Evolutionary conservation across 371 early-diverging fungal genomes (phyloP), one percentile per base, ranked within the genome.

Genomic region (Rhizopus delemar): DNA sequence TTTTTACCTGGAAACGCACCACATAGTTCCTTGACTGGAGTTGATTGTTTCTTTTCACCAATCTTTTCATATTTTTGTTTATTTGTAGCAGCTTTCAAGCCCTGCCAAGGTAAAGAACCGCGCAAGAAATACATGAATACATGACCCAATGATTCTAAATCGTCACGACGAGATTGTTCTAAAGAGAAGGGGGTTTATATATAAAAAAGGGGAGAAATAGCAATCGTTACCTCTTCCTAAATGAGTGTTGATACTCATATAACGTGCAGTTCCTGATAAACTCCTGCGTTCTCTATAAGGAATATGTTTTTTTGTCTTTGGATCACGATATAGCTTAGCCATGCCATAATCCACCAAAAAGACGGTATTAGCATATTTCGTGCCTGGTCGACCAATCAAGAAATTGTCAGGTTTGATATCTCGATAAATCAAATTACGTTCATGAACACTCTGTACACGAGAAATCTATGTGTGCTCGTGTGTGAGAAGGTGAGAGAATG

Each of bases 341-440:
- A 98, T 91, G 48, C 98, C 98, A 76, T 93, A 93, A 70, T 98
- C 98, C 49, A 98, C 83, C 66, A 92, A 82, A 64, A 84, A 89
- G 12, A 90, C 75, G 41, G 71, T 71, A 57, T 82, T 80, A 11
- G 81, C 77, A 51, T 80, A 72, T 34, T 86, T 80, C 15, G 83
- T 80, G 52, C 81, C 74, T 4, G 91, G 86, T 29, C 90, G 75
- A 34, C 96, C 94, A 58, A 95, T 87, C 29, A 95, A 78, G 73
- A 99, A 99, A 80, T 99, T 99, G 73, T 99, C 99, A 28, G 99
- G 99, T 73, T 99, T 99, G 68, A 99, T 98, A 74, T 99, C 99
- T 60, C 99, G 88, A 75, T 99, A 99, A 41, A 99, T 91, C 64
- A 95, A 80, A 71, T 95, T 93, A 65, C 90, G 87, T 66, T 96